Percentiles rank a stretch among this genome's conserved stretches.
Conservation (phyloP, 1,139 yeast species). For the Debaryomyces sp. region DNA sequence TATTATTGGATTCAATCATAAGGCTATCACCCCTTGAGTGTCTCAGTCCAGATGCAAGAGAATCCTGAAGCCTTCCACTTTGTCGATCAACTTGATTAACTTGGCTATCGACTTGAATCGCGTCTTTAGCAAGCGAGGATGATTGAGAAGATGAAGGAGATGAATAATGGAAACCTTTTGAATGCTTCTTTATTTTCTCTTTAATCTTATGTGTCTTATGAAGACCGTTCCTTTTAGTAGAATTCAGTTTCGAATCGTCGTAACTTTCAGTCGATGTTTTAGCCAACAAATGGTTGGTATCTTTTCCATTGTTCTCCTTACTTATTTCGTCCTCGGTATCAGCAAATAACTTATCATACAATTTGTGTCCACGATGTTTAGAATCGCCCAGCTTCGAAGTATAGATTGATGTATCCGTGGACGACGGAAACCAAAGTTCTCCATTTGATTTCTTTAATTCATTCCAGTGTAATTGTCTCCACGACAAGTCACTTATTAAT, state of each 20-base stretch:
- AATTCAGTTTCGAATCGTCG: not conserved
- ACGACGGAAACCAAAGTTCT: slow-evolving; percentile 56
- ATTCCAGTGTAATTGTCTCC: slow-evolving; percentile 71
- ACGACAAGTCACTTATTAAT: slow-evolving; percentile 57
- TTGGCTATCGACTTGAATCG: not conserved
- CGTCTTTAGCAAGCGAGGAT: not conserved
- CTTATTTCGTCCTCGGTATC: slow-evolving; percentile 12
- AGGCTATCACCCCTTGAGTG: not conserved
- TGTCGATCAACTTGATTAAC: not conserved
- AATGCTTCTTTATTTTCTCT: slow-evolving; percentile 3
- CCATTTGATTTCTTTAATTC: slow-evolving; percentile 59
- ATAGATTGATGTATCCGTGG: slow-evolving; percentile 2
- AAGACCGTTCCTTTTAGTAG: not conserved
- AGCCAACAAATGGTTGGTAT: not conserved
- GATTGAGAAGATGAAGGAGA: slow-evolving; percentile 6
- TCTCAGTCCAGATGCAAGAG: not conserved
- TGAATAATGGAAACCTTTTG: slow-evolving; percentile 3
- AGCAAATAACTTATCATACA: slow-evolving; percentile 37
- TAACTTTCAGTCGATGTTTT: not conserved
- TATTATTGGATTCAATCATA: not conserved
- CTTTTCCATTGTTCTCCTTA: not conserved
- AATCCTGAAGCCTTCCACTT: not conserved
- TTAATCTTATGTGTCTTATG: not conserved
- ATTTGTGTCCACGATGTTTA: slow-evolving; percentile 13
- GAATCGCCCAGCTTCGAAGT: not conserved